phyloP scores from a whole-genome alignment of 495 filamentous ascomycete genomes.

The Neurospora sp. region DNA sequence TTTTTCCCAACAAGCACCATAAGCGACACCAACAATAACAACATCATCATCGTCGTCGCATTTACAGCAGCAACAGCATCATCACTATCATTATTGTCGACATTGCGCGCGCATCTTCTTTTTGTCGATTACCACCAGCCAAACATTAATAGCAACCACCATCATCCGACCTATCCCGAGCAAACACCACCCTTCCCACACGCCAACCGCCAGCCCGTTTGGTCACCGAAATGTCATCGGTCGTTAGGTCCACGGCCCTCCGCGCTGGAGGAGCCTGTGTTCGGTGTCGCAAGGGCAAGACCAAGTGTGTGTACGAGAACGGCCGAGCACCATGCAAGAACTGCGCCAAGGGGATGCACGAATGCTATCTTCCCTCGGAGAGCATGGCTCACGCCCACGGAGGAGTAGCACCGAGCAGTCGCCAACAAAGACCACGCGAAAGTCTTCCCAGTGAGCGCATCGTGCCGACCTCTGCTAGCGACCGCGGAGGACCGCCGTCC shows the following conservation, averaged over 20 bases:
- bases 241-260: constrained; percentile 40
- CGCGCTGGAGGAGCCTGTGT: constrained; percentile 44
- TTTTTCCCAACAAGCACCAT: neutral
- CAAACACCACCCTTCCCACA: neutral
- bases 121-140: neutral
- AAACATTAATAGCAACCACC: neutral
- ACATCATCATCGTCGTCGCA: neutral
- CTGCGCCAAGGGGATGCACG: constrained; percentile 45
- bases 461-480: constrained; percentile 30
- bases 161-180: neutral
- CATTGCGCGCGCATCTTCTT: neutral
- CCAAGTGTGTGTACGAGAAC: constrained; percentile 44
- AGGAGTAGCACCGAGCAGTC: constrained; percentile 25
- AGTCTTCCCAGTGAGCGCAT: constrained; percentile 35
- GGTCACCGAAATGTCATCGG: constrained; percentile 26
- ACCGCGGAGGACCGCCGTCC: constrained; percentile 32
- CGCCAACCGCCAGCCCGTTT: neutral
- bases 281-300: constrained; percentile 46
- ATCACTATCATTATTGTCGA: neutral
- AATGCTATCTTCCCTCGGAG: constrained; percentile 44
- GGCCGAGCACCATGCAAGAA: constrained; percentile 42
- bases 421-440: constrained; percentile 30
- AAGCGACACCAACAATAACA: neutral
- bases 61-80: neutral
- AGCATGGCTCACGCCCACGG: constrained; percentile 40